Conservation (phyloP, 495 filamentous ascomycete genomes). For the Neurospora tetrasperma region DNA sequence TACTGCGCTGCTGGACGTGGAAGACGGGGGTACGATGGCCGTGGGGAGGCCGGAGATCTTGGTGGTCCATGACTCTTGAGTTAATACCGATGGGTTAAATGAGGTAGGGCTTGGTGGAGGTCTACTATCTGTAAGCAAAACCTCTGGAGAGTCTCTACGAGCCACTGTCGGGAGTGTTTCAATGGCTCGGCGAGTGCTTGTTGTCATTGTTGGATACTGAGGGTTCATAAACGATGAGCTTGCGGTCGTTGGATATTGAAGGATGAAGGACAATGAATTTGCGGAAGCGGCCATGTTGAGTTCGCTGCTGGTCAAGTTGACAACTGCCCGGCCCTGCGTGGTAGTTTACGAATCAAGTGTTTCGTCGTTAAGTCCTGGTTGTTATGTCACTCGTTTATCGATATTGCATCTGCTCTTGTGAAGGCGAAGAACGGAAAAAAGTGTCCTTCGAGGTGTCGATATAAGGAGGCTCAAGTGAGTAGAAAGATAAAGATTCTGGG, state of each 20-base stretch:
- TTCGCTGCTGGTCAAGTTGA: too few species aligned
- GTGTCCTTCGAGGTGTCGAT: too few species aligned
- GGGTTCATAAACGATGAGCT: not conserved
- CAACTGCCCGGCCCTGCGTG: too few species aligned
- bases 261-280: not conserved
- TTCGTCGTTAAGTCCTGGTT: too few species aligned
- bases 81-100: not conserved
- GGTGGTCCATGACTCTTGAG: not conserved
- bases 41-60: not conserved
- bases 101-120: not conserved
- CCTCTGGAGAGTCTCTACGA: not conserved
- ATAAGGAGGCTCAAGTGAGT: not conserved
- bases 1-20: not conserved
- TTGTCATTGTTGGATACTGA: not conserved
- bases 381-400: too few species aligned
- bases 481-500: not conserved
- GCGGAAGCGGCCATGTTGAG: not conserved
- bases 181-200: not conserved
- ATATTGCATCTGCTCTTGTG: too few species aligned
- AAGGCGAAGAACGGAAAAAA: too few species aligned
- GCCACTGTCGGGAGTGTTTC: not conserved
- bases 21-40: not conserved
- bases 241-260: too few species aligned
- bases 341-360: too few species aligned
- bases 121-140: slow-evolving; percentile 5